Conservation (phyloP, 768 basidiomycete genomes). For the Boletus vermiculosoides region DNA sequence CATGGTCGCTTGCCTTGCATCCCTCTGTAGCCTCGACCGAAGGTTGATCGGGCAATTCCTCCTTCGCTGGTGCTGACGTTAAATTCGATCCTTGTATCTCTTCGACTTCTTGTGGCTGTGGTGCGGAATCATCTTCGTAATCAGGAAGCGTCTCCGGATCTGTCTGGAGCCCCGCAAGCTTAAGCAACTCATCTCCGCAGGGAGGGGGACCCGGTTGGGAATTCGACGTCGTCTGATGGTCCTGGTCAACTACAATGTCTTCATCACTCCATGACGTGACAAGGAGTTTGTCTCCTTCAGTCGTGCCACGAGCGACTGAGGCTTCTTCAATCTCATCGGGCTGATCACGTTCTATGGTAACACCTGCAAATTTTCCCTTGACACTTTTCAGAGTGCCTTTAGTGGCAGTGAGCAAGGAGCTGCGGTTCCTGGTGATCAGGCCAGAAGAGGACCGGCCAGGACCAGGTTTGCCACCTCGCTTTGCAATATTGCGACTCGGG, state of each 20-base stretch:
- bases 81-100: slow-evolving; percentile 9
- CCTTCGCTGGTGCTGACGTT: neutral
- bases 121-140: slow-evolving; percentile 49
- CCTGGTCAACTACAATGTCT: slow-evolving; percentile 9
- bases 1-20: neutral
- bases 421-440: slow-evolving; percentile 39
- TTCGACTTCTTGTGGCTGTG: slow-evolving; percentile 8
- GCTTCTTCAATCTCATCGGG: slow-evolving; percentile 22
- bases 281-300: slow-evolving; percentile 6
- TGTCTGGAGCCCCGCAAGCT: slow-evolving; percentile 47
- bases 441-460: slow-evolving; percentile 52
- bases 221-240: slow-evolving; percentile 4
- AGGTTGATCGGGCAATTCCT: neutral
- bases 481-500: slow-evolving; percentile 5
- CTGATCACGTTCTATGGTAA: slow-evolving; percentile 15
- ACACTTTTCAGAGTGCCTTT: slow-evolving; percentile 53
- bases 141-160: slow-evolving; percentile 48
- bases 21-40: slow-evolving; percentile 1
- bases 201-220: slow-evolving; percentile 24
- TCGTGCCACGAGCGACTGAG: neutral
- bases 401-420: slow-evolving; percentile 52
- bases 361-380: slow-evolving; percentile 41
- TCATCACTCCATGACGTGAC: slow-evolving; percentile 23
- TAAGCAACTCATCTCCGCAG: slow-evolving; percentile 46
- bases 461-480: slow-evolving; percentile 40